Base-by-base conservation (phyloP, 78 protist species). In the Tieghemostelium lacteum region DNA sequence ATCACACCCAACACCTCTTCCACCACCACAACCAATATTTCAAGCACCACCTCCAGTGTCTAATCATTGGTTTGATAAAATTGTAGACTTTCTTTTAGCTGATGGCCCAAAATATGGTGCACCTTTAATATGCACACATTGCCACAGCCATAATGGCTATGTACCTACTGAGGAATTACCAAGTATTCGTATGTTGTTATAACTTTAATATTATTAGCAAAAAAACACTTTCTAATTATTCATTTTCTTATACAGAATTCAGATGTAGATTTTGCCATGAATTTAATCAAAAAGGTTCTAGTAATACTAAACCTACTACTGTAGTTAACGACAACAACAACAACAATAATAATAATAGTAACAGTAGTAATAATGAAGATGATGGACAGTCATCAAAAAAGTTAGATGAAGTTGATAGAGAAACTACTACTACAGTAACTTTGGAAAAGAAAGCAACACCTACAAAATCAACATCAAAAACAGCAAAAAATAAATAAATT, bases 31-130 rank as follows among this genome's bases (percentile, higher is more conserved):
- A 8, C 86, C 24, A 16, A 71, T 45, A 28, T 0, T 1, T 49
- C 73, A 63, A 29, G 52, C 19, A 45, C 40, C 37, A 49, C 66
- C 58, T 42, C 65, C 31, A 67, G 52, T 33, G 17, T 33, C 0
- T 29, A 72, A 19, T 36, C 24, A 72, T 24, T 4, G 20, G 33
- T 16, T 26, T 39, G 16, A 83, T 36, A 83, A 83, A 70, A 28
- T 83, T 5, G 78, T 83, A 19, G 91, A 83, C 42, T 83, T 58
- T 52, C 49, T 83, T 16, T 58, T 69, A 22, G 66, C 91, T 24
- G 76, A 66, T 60, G 91, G 91, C 17, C 91, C 91, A 36, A 60
- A 60, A 31, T 73, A 83, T 69, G 91, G 91, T 45, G 66, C 91
- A 1, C 91, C 91, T 20, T 45, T 83, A 26, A 83, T 83, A 39